These are phyloP conservation scores for Aspergillus nanangensis DNA, from an alignment of 495 filamentous ascomycete genomes.

Conservation along the genomic window DNA sequence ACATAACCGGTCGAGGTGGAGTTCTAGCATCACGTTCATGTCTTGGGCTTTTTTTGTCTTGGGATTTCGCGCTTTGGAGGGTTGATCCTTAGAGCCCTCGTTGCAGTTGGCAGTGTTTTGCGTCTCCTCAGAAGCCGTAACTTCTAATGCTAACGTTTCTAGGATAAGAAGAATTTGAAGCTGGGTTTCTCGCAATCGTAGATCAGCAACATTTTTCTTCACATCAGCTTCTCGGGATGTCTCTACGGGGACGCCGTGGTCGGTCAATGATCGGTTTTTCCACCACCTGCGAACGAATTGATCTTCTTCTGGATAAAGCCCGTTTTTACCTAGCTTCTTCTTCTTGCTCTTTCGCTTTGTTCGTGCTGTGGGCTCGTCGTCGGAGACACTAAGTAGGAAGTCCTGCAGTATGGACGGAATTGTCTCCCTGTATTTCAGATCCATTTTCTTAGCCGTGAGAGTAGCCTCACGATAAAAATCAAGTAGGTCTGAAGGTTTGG, in stretches of 20 bases:
- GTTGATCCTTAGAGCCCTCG: slow-evolving; percentile 26
- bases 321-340: slow-evolving; percentile 70
- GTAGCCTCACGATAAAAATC: slow-evolving; percentile 68
- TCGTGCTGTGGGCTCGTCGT: slow-evolving; percentile 46
- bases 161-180: slow-evolving; percentile 87
- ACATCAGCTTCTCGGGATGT: slow-evolving; percentile 48
- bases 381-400: slow-evolving; percentile 57
- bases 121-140: slow-evolving; percentile 28
- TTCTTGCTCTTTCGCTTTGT: slow-evolving; percentile 63
- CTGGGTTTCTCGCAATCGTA: slow-evolving; percentile 76
- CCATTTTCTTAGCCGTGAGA: slow-evolving; percentile 68
- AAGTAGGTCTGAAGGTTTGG: slow-evolving; percentile 46
- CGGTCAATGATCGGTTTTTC: slow-evolving; percentile 45
- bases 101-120: slow-evolving; percentile 11
- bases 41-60: slow-evolving; percentile 52
- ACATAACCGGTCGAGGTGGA: slow-evolving; percentile 84
- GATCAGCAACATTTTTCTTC: slow-evolving; percentile 55
- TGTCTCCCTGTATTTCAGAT: slow-evolving; percentile 82
- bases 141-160: slow-evolving; percentile 76
- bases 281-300: slow-evolving; percentile 79
- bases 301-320: slow-evolving; percentile 71
- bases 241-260: slow-evolving; percentile 28
- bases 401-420: slow-evolving; percentile 63
- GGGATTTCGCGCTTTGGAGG: slow-evolving; percentile 22
- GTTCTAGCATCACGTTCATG: slow-evolving; percentile 64